A percentile compares a stretch with the other conserved stretches of the same genome.
phyloP scores from a whole-genome alignment of 1,284 basidiomycete species.

The Puccinia hordei region DNA sequence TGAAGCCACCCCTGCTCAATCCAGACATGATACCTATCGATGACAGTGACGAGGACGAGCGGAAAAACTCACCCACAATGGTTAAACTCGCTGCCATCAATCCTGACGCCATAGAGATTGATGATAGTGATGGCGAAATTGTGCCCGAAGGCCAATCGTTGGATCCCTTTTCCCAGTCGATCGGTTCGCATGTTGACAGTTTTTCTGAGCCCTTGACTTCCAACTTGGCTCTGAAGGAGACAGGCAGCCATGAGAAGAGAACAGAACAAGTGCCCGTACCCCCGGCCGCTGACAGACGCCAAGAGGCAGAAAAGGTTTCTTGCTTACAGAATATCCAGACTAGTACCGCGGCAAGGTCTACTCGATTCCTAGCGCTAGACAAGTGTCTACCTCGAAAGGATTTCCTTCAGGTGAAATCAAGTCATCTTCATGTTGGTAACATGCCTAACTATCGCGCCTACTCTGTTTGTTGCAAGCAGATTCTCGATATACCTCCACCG shows the following conservation, averaged over 20 bases:
- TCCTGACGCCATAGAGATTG: constrained; percentile 1
- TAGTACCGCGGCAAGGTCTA: constrained; percentile 59
- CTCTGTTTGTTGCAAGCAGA: constrained; percentile 17
- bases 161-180: neutral
- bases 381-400: constrained; percentile 81
- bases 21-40: constrained; percentile 53
- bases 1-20: constrained; percentile 26
- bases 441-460: constrained; percentile 2
- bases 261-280: constrained; percentile 52
- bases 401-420: constrained; percentile 74
- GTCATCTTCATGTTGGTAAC: neutral
- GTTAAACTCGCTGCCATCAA: neutral
- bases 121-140: constrained; percentile 17
- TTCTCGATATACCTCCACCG: constrained; percentile 33
- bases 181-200: neutral
- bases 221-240: constrained; percentile 55
- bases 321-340: constrained; percentile 55
- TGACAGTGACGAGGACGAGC: constrained; percentile 25
- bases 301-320: constrained; percentile 52
- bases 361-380: constrained; percentile 86
- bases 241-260: constrained; percentile 56
- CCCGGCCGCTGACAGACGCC: constrained; percentile 55
- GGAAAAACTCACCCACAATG: neutral
- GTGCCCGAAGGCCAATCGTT: neutral
- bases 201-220: neutral